Conservation (phyloP, 2,329 filamentous ascomycete genomes). For the Didymella exigua region DNA sequence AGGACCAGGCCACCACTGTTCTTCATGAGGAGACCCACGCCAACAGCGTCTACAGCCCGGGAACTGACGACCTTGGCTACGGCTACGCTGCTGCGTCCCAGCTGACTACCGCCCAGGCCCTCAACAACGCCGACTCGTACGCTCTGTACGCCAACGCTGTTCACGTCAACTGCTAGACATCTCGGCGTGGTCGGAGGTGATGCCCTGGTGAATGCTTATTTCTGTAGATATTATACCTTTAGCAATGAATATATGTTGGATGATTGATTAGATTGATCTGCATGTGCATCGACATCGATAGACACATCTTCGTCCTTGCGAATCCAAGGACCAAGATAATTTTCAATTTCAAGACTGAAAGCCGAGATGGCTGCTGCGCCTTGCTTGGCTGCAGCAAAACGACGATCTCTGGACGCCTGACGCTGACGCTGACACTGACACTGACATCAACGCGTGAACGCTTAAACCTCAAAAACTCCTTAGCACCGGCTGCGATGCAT, state of each 20-base stretch:
- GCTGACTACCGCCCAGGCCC: conserved; percentile 57
- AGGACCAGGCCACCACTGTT: conserved; percentile 69
- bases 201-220: neutral
- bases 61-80: conserved; percentile 63
- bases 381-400: conserved; percentile 7
- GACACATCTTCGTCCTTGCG: no score
- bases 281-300: neutral
- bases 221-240: conserved; percentile 10
- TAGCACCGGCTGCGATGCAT: neutral
- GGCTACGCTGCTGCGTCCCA: conserved; percentile 59
- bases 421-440: conserved; percentile 1
- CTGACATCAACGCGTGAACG: neutral
- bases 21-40: conserved; percentile 71
- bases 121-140: conserved; percentile 70
- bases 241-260: conserved; percentile 5
- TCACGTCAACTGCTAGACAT: conserved; percentile 32
- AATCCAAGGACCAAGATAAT: no score
- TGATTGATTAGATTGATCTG: neutral
- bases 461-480: neutral
- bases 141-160: conserved; percentile 59
- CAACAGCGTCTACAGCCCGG: conserved; percentile 57
- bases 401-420: conserved; percentile 8
- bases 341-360: no score
- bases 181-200: neutral
- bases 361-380: conserved; percentile 7